phyloP scores from a whole-genome alignment of 345 rosid genomes.

The Combretum micranthum region DNA sequence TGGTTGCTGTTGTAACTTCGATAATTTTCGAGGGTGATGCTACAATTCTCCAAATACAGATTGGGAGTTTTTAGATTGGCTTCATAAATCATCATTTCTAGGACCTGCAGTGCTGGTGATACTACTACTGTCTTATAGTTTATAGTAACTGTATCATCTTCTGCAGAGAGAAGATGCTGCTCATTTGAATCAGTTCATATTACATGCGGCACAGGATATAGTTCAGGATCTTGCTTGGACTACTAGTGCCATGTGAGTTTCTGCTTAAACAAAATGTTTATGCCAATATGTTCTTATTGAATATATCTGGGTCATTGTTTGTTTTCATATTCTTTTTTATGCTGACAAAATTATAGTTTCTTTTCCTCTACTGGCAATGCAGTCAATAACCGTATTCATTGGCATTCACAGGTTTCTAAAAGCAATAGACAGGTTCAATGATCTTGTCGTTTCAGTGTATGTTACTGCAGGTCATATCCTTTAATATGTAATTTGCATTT shows the following conservation, averaged over 20 bases:
- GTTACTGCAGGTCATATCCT: constrained; percentile 99
- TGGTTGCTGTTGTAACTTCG: too few species aligned
- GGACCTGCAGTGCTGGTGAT: too few species aligned
- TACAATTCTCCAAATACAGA: too few species aligned
- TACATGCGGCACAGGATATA: constrained; percentile 91
- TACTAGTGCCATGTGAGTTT: constrained; percentile 84
- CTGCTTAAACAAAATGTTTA: not conserved
- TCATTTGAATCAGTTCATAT: constrained; percentile 83
- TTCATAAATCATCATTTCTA: too few species aligned
- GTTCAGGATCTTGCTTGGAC: constrained; percentile 98
- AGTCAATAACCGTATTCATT: too few species aligned
- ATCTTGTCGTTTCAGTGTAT: constrained; percentile 86
- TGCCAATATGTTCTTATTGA: too few species aligned
- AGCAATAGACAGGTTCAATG: constrained; percentile 86
- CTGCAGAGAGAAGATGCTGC: constrained; percentile 97
- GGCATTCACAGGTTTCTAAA: constrained; percentile 66
- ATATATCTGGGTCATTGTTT: not conserved
- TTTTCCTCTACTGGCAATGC: not conserved
- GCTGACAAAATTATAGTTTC: constrained; percentile 8
- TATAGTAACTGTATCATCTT: constrained; percentile 4
- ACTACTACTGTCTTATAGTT: not conserved
- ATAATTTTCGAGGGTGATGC: too few species aligned
- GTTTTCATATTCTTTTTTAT: not conserved
- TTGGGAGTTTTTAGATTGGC: too few species aligned
- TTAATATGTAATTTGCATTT: constrained; percentile 8